A percentile compares a stretch with the other conserved stretches of the same genome.
phyloP scores from a whole-genome alignment of 768 basidiomycete genomes.

The Mycena haematopus region DNA sequence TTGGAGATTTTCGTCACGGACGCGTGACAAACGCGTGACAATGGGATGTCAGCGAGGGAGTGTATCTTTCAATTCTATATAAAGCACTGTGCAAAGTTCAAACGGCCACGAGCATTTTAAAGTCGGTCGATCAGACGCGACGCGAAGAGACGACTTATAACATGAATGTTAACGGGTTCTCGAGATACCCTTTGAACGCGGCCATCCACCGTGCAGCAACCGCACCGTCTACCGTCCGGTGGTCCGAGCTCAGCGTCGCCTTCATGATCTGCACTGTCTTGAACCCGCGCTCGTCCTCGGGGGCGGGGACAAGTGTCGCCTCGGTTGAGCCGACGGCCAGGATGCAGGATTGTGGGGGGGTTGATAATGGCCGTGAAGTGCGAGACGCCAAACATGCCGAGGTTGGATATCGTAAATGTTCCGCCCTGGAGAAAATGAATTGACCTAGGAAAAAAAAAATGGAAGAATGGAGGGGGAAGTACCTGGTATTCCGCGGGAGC shows the following conservation, averaged over 20 bases:
- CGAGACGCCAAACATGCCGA: slow-evolving; percentile 96
- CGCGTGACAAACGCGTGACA: too few species aligned
- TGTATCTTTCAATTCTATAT: slow-evolving; percentile 19
- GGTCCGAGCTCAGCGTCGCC: slow-evolving; percentile 93
- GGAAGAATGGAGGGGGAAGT: slow-evolving; percentile 22
- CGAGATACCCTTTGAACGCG: slow-evolving; percentile 95
- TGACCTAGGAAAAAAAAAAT: background rate
- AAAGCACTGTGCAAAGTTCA: slow-evolving; percentile 7
- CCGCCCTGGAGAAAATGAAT: slow-evolving; percentile 69
- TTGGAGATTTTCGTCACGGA: background rate
- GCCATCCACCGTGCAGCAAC: slow-evolving; percentile 91
- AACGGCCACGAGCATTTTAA: slow-evolving; percentile 13
- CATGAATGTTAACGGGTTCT: slow-evolving; percentile 98
- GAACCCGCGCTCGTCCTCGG: slow-evolving; percentile 93
- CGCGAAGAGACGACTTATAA: slow-evolving; percentile 55
- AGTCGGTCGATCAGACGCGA: slow-evolving; percentile 9
- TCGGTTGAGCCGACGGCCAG: slow-evolving; percentile 91
- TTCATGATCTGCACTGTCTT: slow-evolving; percentile 94
- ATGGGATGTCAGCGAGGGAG: too few species aligned
- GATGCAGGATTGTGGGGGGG: slow-evolving; percentile 96
- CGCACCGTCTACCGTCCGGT: slow-evolving; percentile 96
- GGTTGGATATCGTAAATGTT: slow-evolving; percentile 98
- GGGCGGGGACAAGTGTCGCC: slow-evolving; percentile 85
- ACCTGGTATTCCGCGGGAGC: slow-evolving; percentile 97
- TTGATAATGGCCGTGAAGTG: slow-evolving; percentile 99